Conservation (phyloP, 352 stramenopile species). For the Globisporangium barbulae region DNA sequence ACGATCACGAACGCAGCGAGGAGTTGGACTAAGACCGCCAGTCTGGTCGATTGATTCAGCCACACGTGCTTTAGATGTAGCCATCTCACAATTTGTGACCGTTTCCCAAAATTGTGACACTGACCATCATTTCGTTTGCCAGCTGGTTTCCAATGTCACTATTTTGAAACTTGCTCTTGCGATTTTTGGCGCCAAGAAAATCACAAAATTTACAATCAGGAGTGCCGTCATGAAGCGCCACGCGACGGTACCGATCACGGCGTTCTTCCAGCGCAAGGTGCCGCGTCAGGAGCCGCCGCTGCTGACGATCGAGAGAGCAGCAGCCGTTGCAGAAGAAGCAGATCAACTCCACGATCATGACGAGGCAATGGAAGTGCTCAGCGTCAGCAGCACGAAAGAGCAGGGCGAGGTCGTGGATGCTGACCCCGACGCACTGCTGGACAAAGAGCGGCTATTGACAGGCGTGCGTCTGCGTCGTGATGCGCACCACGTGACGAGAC, state of each 20-base stretch:
- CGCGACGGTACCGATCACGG: conserved; percentile 40
- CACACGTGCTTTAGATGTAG: neutral
- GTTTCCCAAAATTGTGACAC: neutral
- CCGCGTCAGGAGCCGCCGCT: conserved; percentile 16
- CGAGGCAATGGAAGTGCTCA: conserved; percentile 18
- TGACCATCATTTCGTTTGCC: neutral
- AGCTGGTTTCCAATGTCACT: conserved; percentile 10
- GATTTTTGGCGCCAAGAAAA: conserved; percentile 17
- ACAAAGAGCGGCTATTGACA: neutral
- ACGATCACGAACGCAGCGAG: neutral
- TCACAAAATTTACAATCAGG: neutral
- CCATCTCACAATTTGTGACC: neutral
- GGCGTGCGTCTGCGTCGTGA: conserved; percentile 12
- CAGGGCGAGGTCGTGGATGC: neutral
- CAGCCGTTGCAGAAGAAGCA: neutral
- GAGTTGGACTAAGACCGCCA: neutral
- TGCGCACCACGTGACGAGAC: conserved; percentile 26
- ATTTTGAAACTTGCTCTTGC: neutral
- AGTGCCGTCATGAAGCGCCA: conserved; percentile 25
- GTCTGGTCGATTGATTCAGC: no score
- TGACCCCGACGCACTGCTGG: neutral
- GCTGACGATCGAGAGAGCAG: neutral
- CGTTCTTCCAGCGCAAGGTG: conserved; percentile 68
- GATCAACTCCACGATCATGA: conserved; percentile 4
- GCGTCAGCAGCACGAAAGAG: conserved; percentile 1